Base-by-base conservation (phyloP, 805 yeast species). In the Ogataea thermomethanolica region DNA sequence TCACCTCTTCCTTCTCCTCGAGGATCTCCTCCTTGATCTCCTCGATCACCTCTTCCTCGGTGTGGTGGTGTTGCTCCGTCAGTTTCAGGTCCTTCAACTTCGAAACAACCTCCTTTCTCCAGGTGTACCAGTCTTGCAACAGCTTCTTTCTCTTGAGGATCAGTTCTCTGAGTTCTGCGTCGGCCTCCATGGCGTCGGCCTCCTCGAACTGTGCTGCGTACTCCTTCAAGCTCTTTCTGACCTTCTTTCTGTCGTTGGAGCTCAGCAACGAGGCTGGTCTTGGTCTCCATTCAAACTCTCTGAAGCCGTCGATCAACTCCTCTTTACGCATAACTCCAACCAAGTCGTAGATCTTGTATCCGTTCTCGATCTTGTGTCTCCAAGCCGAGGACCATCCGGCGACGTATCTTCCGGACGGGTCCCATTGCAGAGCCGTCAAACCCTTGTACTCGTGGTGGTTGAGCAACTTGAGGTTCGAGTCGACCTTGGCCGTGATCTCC, bases 221-320 rank as follows among this genome's bases (percentile, higher is more conserved):
- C 66, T 86, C 91, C 62, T 82, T 79, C 71, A 91, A 69, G 70
- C 84, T 84, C 84, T 86, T 85, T 71, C 87, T 78, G 48, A 93
- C 88, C 74, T 82, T 84, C 83, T 88, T 87, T 71, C 79, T 79
- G 64, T 87, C 95, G 51, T 79, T 83, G 55, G 81, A 79, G 46
- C 81, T 71, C 59, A 93, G 77, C 50, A 81, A 65, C 2, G 89
- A 74, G 13, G 76, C 78, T 37, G 99, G 99, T 70, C 99, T 82
- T 57, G 98, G 98, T 73, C 99, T 85, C 99, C 99, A 93, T 47
- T 78, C 71, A 57, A 91, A 86, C 47, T 85, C 90, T 67, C 81
- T 85, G 77, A 93, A 88, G 41, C 81, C 84, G 55, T 86, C 93
- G 46, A 86, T 64, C 17, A 74, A 64, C 58, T 90, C 95, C 54